Conservation (phyloP, 2,329 filamentous ascomycete species). For the Chrysoporthe austroafricana region DNA sequence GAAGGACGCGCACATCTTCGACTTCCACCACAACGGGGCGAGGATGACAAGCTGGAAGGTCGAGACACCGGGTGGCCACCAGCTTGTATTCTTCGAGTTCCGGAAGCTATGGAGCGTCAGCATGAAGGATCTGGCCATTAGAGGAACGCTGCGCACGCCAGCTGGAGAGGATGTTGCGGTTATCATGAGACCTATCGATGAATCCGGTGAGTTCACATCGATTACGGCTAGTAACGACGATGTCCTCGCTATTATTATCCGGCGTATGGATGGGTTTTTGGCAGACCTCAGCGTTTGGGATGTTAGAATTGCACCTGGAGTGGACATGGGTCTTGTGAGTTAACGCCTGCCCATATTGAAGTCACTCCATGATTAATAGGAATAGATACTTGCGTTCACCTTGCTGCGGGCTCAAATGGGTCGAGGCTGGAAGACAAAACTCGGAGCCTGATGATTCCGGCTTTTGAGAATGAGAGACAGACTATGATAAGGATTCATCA, state of each 20-base stretch:
- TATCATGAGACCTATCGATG: not conserved
- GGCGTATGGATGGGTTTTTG: not conserved
- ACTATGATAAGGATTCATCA: too few species aligned
- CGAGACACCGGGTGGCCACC: not conserved
- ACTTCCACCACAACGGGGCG: conserved; percentile 1
- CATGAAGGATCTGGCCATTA: not conserved
- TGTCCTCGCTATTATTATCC: not conserved
- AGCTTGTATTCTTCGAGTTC: not conserved
- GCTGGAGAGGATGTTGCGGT: not conserved
- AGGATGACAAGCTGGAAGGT: conserved; percentile 2
- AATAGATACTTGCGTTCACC: not conserved
- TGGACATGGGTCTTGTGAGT: conserved; percentile 3
- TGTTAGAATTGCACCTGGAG: not conserved
- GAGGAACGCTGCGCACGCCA: not conserved
- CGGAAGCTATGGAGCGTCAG: not conserved
- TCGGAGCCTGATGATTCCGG: not conserved
- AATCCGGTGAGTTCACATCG: not conserved
- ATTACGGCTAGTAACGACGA: not conserved
- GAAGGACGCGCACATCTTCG: not conserved
- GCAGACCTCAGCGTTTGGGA: not conserved
- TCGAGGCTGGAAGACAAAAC: not conserved
- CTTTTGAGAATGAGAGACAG: not conserved
- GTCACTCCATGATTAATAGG: not conserved
- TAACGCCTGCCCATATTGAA: not conserved
- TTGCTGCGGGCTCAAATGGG: not conserved